Percentiles rank a stretch among this genome's conserved stretches.
phyloP scores from a whole-genome alignment of 2,329 filamentous ascomycete species.

The Cytospora piceae region DNA sequence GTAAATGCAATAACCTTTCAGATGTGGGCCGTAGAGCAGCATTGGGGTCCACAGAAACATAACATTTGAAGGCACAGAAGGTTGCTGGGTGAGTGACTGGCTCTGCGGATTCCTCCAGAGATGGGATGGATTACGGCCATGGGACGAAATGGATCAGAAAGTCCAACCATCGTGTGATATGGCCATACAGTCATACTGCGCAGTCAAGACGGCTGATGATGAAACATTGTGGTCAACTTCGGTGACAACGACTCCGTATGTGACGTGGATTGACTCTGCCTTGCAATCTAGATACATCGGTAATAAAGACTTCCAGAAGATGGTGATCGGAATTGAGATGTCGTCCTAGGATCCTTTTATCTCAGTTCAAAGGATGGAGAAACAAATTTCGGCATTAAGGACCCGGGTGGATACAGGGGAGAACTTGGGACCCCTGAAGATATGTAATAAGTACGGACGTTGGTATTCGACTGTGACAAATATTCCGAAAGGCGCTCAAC shows the following conservation, averaged over 20 bases:
- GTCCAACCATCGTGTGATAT: neutral
- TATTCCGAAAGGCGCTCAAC: constrained; percentile 26
- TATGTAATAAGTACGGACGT: neutral
- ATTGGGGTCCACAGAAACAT: neutral
- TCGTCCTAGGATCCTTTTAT: constrained; percentile 18
- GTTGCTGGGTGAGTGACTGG: constrained; percentile 11
- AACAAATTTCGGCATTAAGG: constrained; percentile 27
- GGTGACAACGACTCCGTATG: neutral
- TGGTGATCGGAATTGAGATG: neutral
- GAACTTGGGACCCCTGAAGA: constrained; percentile 19
- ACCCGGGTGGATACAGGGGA: constrained; percentile 27
- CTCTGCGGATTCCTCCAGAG: constrained; percentile 14
- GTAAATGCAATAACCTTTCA: neutral
- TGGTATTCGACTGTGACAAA: constrained; percentile 15
- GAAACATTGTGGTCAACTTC: neutral
- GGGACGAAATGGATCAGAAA: neutral
- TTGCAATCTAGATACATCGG: neutral
- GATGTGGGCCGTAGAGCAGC: neutral
- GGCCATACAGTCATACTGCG: neutral
- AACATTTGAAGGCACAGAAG: neutral
- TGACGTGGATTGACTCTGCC: neutral
- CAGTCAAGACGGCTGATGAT: neutral
- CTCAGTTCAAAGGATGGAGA: constrained; percentile 10
- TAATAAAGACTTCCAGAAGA: neutral
- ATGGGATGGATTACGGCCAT: constrained; percentile 4